Base-by-base conservation (phyloP, 768 basidiomycete genomes). In the Phaeotremella fagi region DNA sequence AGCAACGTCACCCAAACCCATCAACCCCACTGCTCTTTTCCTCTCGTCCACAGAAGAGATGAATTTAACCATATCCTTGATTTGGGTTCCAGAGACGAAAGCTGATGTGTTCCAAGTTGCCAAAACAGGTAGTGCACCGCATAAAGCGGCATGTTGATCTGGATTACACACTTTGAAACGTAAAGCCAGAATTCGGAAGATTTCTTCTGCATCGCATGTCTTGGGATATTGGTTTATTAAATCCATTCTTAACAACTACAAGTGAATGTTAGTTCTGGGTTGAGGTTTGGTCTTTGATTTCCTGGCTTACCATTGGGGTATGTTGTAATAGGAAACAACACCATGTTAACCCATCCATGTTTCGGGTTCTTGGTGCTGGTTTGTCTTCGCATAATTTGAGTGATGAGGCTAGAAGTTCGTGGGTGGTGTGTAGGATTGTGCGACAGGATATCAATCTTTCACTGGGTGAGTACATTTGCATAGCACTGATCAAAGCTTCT, bases 281-380 rank as follows among this genome's bases (percentile, higher is more conserved):
- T n/a, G n/a, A n/a, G n/a, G n/a, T n/a, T n/a, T n/a, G n/a, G n/a
- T n/a, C n/a, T n/a, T n/a, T n/a, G n/a, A n/a, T n/a, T n/a, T n/a
- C 16, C 31, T 33, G 22, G 59, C 67, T 56, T 20, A 66, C 67
- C 64, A 69, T 63, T n/a, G 67, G 67, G 2, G 59, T 59, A 41
- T 69, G 47, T 31, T 59, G 36, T 22, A 66, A 58, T 25, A 69
- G 54, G 49, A 65, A 65, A 41, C 67, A 69, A 25, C 54, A 41
- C 67, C 67, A 69, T 4, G 49, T 52, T 1, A 58, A 52, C 3
- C 66, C 66, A 20, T 41, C 38, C 38, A 41, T 41, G 18, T 41
- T 41, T 12, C 38, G 7, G 7, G 38, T 12, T 18, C 11, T 22
- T 14, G 38, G 38, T 12, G 38, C 27, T 23, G 44, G 44, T 24